Base-by-base conservation (phyloP, 2,329 filamentous ascomycete genomes). In the Exophiala xenobiotica region DNA sequence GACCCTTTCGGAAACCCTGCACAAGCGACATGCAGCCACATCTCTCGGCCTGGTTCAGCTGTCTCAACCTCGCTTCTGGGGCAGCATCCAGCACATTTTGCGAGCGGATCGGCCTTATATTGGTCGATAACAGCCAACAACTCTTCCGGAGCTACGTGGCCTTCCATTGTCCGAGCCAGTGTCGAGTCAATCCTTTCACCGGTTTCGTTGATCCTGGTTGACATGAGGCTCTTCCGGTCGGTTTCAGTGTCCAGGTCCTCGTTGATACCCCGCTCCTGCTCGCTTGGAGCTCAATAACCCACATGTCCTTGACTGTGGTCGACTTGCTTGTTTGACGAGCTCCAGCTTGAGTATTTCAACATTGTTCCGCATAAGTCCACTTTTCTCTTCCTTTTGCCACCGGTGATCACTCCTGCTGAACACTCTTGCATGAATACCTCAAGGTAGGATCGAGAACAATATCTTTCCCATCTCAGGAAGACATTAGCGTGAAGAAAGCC, bases 1-100 rank as follows among this genome's bases (percentile, higher is more conserved):
- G 14, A 38, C 14, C 35, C 19, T 43, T 29, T n/a, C 14, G 38
- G 35, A 27, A 51, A 39, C 47, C 52, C 52, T 51, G 52, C 52
- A 51, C 47, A 51, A 47, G 33, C 51, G 48, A 55, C 35, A 27
- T 55, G 52, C 52, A 55, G 52, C 52, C 52, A 55, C 52, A 37
- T 31, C 23, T 29, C 49, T 29, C 20, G 26, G 37, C 48, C 48
- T 39, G 46, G 48, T 51, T 22, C 37, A 51, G 26, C 26, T 39
- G 35, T 46, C 27, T 40, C 38, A 23, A 44, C 22, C 31, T 33
- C 31, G 12, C 43, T 39, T 9, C 33, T 22, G 37, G 16, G 19
- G 18, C 44, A 19, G 26, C 38, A 23, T 33, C 33, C 38, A 37
- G 29, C 31, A 33, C 24, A 24, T 31, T 39, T 23, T 14, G 24